Evolutionary conservation across 2,329 filamentous ascomycete genomes (phyloP).

Genomic region (Pestalotiopsis fici): DNA sequence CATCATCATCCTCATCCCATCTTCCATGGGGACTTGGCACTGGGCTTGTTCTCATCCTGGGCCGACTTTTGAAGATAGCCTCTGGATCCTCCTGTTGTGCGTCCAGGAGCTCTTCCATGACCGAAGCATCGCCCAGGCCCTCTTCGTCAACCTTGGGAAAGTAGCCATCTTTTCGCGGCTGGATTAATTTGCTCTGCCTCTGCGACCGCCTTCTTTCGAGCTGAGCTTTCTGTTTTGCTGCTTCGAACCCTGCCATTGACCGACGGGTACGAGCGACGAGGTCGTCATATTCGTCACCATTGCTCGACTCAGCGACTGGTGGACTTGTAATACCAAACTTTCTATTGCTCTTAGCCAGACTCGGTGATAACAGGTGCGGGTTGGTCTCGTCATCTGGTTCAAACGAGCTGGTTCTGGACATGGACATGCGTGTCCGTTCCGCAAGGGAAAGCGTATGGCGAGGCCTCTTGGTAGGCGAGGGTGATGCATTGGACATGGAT

Average conservation of each 20-base stretch:
- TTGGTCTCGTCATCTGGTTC: conserved; percentile 33
- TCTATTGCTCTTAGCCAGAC: conserved; percentile 11
- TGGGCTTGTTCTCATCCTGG: conserved; percentile 78
- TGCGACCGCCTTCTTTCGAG: conserved; percentile 55
- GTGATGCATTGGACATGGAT: conserved; percentile 55
- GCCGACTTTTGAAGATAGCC: conserved; percentile 82
- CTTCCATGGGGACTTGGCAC: conserved; percentile 47
- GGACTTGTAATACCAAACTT: conserved; percentile 17
- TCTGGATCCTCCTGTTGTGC: conserved; percentile 71
- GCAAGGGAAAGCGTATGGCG: conserved; percentile 65
- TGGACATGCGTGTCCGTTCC: conserved; percentile 80
- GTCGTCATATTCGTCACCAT: conserved; percentile 44
- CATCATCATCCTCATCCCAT: conserved; percentile 15
- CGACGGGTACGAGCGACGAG: conserved; percentile 58
- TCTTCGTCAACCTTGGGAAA: conserved; percentile 44
- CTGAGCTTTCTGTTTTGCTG: conserved; percentile 61
- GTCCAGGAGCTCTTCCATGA: conserved; percentile 69
- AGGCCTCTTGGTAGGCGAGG: conserved; percentile 57
- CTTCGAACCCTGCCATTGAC: conserved; percentile 65
- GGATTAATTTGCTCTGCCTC: conserved; percentile 42
- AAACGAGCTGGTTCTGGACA: conserved; percentile 54
- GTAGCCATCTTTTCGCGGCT: conserved; percentile 41
- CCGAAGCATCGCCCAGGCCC: conserved; percentile 33
- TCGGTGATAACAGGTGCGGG: conserved; percentile 8
- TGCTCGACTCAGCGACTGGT: conserved; percentile 13